Evolutionary conservation across 805 yeast species (phyloP), one percentile per base, ranked within the genome.

Genomic region (Ogataea nitratoaversa): DNA sequence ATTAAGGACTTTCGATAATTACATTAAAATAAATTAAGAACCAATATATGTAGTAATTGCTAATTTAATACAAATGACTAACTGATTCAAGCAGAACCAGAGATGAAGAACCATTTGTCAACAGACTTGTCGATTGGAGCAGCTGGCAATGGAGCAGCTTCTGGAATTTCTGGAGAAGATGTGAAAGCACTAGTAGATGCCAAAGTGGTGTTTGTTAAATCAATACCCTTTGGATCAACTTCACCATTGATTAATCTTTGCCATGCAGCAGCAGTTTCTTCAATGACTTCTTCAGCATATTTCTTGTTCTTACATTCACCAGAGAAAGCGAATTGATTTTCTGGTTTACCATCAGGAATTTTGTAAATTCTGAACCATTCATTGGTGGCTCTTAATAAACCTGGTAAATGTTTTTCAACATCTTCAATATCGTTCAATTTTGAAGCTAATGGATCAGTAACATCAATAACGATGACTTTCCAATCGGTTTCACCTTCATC

Each of bases 301-400:
- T 78, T 73, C 71, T 78, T 85, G 76, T 81, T 79, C 69, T 85
- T 85, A 73, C 88, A 87, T 64, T 85, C 88, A 50, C 96, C 99
- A 46, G 86, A 76, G 80, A 88, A 89, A n/a, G 97, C 98, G 65
- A 93, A 91, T 68, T 84, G 84, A 70, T 93, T 93, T 68, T 79
- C 86, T 57, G 96, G 95, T 76, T 93, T 93, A 47, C 98, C 99
- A 65, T 91, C 99, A 40, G 99, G 97, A 54, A 89, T 77, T 70
- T 93, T 93, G 81, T 93, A 93, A 68, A 90, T 89, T 66, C 95
- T 84, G 81, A 93, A 93, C 99, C 99, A 93, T 69, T 86, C 95
- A 66, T 89, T 82, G 43, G 98, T 93, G 50, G 95, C 84, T 63
- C 95, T 85, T 60, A 93, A 72, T 44, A 93, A 73, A 40, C 96